phyloP scores from a whole-genome alignment of 2,329 filamentous ascomycete species.

The Sporothrix brasiliensis region DNA sequence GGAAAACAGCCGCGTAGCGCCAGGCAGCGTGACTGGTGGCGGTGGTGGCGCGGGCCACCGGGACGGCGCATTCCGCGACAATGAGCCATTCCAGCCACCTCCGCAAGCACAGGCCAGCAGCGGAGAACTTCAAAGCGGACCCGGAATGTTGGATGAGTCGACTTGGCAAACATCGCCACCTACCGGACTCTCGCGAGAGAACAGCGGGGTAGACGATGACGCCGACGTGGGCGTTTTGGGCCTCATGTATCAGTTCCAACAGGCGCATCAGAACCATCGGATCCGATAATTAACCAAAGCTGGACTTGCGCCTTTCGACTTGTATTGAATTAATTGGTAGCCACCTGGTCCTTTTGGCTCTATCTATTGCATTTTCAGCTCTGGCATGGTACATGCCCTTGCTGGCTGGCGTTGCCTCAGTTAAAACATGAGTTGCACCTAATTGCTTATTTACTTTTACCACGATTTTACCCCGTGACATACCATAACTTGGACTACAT shows the following conservation, averaged over 20 bases:
- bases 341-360: neutral
- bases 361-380: constrained; percentile 7
- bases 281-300: neutral
- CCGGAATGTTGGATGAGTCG: constrained; percentile 57
- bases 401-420: constrained; percentile 1
- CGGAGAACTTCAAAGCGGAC: constrained; percentile 57
- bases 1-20: constrained; percentile 44
- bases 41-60: constrained; percentile 44
- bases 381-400: neutral
- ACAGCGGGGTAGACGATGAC: constrained; percentile 52
- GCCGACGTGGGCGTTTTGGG: constrained; percentile 59
- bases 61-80: constrained; percentile 50
- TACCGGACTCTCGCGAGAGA: constrained; percentile 55
- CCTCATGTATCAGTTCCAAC: constrained; percentile 62
- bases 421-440: neutral
- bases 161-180: constrained; percentile 62
- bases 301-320: neutral
- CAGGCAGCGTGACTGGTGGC: neutral
- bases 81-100: constrained; percentile 50
- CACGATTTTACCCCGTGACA: neutral
- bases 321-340: neutral
- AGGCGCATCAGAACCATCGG: constrained; percentile 57
- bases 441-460: neutral
- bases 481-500: neutral
- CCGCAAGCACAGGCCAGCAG: constrained; percentile 42